Evolutionary conservation across 768 basidiomycete species (phyloP).

Genomic region (Myochromella boudieri): DNA sequence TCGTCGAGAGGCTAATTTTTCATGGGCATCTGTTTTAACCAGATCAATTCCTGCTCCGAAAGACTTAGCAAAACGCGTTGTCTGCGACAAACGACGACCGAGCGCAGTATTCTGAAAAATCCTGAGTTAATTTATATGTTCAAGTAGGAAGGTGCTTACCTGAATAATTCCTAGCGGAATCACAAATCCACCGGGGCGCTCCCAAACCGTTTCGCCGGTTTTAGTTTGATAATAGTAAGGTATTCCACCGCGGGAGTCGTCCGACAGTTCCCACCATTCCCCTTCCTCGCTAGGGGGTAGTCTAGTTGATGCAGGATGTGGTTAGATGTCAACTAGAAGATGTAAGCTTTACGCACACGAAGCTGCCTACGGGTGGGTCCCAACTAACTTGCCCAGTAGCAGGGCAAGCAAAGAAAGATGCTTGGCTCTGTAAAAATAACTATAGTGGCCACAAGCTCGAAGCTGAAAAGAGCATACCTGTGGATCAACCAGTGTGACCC

Average conservation of each 20-base stretch:
- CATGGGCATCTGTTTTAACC: conserved; percentile 8
- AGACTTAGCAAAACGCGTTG: conserved; percentile 43
- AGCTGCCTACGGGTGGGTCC: conserved; percentile 88
- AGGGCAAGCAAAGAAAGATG: conserved; percentile 90
- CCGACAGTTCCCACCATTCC: conserved; percentile 95
- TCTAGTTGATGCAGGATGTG: conserved; percentile 36
- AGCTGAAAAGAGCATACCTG: conserved; percentile 48
- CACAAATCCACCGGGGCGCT: conserved; percentile 84
- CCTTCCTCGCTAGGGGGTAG: conserved; percentile 82
- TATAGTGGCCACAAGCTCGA: neutral
- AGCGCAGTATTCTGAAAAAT: conserved; percentile 63
- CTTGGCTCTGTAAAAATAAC: conserved; percentile 41
- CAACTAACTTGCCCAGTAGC: conserved; percentile 90
- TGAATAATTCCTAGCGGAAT: conserved; percentile 90
- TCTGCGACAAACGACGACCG: conserved; percentile 67
- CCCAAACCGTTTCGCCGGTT: conserved; percentile 90
- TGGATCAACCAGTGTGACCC: conserved; percentile 92
- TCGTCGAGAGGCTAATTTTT: conserved; percentile 28
- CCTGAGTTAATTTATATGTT: conserved; percentile 8
- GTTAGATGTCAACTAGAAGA: conserved; percentile 17
- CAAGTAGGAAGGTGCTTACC: conserved; percentile 35
- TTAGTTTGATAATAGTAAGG: conserved; percentile 96
- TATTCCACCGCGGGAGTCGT: conserved; percentile 79
- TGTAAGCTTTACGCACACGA: conserved; percentile 60
- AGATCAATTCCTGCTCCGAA: conserved; percentile 19